phyloP scores from a whole-genome alignment of 139 green algal species.

The Penium margaritaceum region DNA sequence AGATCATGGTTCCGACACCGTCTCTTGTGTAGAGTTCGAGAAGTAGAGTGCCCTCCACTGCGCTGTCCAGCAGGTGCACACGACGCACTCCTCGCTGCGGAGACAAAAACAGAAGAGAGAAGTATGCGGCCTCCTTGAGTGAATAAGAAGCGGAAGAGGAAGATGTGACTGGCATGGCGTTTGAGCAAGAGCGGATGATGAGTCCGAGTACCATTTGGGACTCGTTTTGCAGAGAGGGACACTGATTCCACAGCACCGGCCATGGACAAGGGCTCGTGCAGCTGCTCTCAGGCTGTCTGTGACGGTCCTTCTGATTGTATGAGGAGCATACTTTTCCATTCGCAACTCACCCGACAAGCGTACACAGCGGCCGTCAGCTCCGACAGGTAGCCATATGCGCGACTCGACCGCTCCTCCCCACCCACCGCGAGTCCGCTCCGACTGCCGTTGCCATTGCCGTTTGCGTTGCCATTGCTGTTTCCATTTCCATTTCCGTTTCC shows the following conservation, averaged over 20 bases:
- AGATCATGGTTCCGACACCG: conserved; percentile 80
- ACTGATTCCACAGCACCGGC: no score
- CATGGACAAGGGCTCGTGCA: no score
- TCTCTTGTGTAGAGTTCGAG: conserved; percentile 89
- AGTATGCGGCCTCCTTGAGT: no score
- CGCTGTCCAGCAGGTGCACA: conserved; percentile 43
- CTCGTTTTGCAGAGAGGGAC: no score
- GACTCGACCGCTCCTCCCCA: conserved; percentile 10
- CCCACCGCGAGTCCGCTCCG: conserved; percentile 4
- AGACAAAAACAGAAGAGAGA: neutral
- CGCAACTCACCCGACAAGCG: neutral
- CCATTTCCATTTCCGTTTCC: neutral
- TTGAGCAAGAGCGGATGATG: no score
- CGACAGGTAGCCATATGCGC: conserved; percentile 8
- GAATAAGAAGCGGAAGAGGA: no score
- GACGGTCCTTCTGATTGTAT: no score
- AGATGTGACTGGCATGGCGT: no score
- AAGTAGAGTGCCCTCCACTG: conserved; percentile 17
- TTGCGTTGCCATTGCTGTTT: neutral
- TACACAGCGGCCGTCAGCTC: conserved; percentile 24
- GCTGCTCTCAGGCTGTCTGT: no score
- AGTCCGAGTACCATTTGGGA: no score
- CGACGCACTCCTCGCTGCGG: conserved; percentile 30
- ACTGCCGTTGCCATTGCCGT: neutral
- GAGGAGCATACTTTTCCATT: no score